A percentile compares a stretch with the other conserved stretches of the same genome.
These are phyloP conservation scores for Colletotrichum karsti DNA, from an alignment of 2,329 filamentous ascomycete genomes.

Conservation along the genomic window DNA sequence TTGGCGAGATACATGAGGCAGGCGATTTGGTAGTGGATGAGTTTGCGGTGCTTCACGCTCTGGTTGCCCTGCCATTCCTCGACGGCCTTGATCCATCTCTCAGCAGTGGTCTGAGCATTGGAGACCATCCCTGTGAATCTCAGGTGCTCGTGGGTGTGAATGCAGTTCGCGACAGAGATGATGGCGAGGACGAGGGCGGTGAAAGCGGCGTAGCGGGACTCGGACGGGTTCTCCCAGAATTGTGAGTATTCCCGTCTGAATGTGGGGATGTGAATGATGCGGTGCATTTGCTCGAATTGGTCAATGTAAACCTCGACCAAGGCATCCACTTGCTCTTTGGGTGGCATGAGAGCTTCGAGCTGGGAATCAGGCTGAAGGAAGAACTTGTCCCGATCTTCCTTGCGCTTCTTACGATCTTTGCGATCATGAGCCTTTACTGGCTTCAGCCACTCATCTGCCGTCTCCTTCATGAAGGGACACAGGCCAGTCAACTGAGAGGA, in stretches of 20 bases:
- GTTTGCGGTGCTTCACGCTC: slow-evolving; percentile 68
- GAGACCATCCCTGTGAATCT: slow-evolving; percentile 68
- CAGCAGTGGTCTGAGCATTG: slow-evolving; percentile 61
- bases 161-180: slow-evolving; percentile 66
- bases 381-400: slow-evolving; percentile 59
- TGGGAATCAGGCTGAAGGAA: slow-evolving; percentile 56
- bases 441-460: slow-evolving; percentile 67
- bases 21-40: slow-evolving; percentile 68
- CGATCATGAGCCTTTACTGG: slow-evolving; percentile 63
- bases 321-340: slow-evolving; percentile 56
- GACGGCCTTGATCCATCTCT: slow-evolving; percentile 64
- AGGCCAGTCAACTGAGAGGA: slow-evolving; percentile 56
- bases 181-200: slow-evolving; percentile 68
- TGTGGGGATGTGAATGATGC: slow-evolving; percentile 67
- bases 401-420: slow-evolving; percentile 64
- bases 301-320: slow-evolving; percentile 60
- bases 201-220: slow-evolving; percentile 58
- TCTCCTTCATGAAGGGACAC: slow-evolving; percentile 69
- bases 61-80: slow-evolving; percentile 63
- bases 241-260: slow-evolving; percentile 64
- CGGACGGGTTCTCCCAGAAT: slow-evolving; percentile 59
- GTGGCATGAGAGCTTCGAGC: slow-evolving; percentile 60
- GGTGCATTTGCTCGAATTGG: slow-evolving; percentile 64
- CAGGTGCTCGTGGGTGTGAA: slow-evolving; percentile 59
- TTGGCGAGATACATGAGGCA: slow-evolving; percentile 69